These are phyloP conservation scores for Talaromyces sp. DNA, from an alignment of 2,329 filamentous ascomycete species.

Conservation along the genomic window DNA sequence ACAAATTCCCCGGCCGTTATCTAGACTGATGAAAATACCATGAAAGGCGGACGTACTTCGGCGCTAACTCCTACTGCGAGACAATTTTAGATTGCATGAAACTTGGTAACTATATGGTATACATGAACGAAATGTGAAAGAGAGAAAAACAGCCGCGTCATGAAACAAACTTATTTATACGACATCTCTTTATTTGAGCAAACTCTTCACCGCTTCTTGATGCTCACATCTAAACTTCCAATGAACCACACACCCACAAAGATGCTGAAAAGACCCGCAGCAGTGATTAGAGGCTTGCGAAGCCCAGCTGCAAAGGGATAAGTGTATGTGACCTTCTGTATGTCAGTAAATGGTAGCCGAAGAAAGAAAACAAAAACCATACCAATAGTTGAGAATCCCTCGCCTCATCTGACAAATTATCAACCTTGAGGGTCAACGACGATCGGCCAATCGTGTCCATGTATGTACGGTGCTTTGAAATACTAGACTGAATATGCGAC, in stretches of 20 bases:
- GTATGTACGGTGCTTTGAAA: constrained; percentile 75
- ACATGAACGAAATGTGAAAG: neutral
- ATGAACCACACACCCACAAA: constrained; percentile 73
- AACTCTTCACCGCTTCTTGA: constrained; percentile 55
- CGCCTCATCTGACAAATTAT: constrained; percentile 87
- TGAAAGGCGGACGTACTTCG: neutral
- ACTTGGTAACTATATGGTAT: neutral
- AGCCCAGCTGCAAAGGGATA: constrained; percentile 71
- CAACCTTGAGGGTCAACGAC: constrained; percentile 71
- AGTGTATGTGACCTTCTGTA: constrained; percentile 68
- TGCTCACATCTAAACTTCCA: constrained; percentile 76
- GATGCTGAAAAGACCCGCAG: constrained; percentile 67
- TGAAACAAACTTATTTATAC: constrained; percentile 4
- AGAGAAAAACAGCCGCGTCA: neutral
- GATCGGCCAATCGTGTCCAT: constrained; percentile 92
- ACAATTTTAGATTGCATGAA: neutral
- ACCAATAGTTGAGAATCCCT: constrained; percentile 76
- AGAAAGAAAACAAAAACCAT: constrained; percentile 23
- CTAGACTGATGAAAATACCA: neutral
- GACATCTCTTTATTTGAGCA: neutral
- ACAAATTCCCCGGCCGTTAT: neutral
- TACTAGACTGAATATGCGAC: constrained; percentile 51
- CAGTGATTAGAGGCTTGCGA: constrained; percentile 82
- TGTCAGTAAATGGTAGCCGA: constrained; percentile 13
- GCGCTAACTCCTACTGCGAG: neutral